Percentiles rank a stretch among this genome's conserved stretches.
Evolutionary conservation across 2,329 filamentous ascomycete species (phyloP).

Genomic region (Talaromyces pinophilus): DNA sequence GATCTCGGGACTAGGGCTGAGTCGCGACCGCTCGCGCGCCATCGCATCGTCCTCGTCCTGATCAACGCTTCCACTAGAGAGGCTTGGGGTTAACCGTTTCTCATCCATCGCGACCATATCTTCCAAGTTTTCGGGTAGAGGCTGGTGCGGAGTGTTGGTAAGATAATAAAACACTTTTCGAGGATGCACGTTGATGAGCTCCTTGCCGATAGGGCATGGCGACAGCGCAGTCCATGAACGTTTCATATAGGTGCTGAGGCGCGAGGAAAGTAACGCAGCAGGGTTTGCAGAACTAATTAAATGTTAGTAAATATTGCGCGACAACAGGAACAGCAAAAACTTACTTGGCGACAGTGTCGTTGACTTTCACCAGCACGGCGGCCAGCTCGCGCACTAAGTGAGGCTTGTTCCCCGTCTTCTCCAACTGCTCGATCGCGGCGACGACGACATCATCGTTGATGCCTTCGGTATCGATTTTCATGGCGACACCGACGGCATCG

Average conservation of each 20-base stretch:
- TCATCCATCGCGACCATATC: constrained; percentile 54
- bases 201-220: constrained; percentile 88
- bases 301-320: constrained; percentile 14
- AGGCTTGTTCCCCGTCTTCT: constrained; percentile 86
- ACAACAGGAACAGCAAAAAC: constrained; percentile 41
- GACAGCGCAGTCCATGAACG: constrained; percentile 75
- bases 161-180: constrained; percentile 96
- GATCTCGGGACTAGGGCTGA: constrained; percentile 90
- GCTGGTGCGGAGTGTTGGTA: constrained; percentile 80
- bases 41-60: constrained; percentile 70
- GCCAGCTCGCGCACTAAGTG: constrained; percentile 94
- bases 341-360: constrained; percentile 89
- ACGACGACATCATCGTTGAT: constrained; percentile 97
- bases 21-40: constrained; percentile 59
- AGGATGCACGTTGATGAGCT: constrained; percentile 87
- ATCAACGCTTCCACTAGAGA: constrained; percentile 71
- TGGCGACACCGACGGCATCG: constrained; percentile 49
- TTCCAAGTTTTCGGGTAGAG: constrained; percentile 68
- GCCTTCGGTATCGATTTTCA: constrained; percentile 72
- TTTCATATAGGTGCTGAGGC: constrained; percentile 85
- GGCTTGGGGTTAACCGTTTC: constrained; percentile 76
- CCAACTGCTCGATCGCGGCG: constrained; percentile 81
- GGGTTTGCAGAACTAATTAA: constrained; percentile 77
- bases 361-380: constrained; percentile 70
- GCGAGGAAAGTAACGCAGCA: constrained; percentile 90